phyloP scores from a whole-genome alignment of 208 protist species.

The Phytomonas sp. region DNA sequence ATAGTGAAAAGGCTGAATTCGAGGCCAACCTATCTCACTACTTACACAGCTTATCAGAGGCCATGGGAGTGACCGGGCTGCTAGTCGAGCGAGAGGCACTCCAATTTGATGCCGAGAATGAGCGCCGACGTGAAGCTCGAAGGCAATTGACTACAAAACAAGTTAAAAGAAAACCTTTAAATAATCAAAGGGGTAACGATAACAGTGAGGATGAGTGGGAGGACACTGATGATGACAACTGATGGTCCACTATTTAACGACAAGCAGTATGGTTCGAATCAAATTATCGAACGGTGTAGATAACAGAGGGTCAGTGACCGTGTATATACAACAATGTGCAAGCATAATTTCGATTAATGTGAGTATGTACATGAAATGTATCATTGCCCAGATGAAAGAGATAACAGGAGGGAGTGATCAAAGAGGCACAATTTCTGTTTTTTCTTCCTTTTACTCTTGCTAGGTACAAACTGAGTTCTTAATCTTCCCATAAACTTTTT shows the following conservation, averaged over 20 bases:
- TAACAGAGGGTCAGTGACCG: neutral
- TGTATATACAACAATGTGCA: neutral
- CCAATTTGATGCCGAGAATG: neutral
- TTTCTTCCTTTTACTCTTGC: neutral
- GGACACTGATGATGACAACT: conserved; percentile 9
- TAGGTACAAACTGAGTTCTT: neutral
- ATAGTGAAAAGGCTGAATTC: conserved; percentile 33
- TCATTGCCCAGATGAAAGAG: neutral
- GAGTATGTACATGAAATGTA: neutral
- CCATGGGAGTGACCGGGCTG: conserved; percentile 25
- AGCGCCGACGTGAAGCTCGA: conserved; percentile 11
- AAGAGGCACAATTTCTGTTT: neutral
- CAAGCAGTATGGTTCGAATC: neutral
- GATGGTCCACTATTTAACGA: conserved; percentile 4
- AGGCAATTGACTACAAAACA: neutral
- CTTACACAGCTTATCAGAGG: conserved; percentile 25
- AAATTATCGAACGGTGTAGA: neutral
- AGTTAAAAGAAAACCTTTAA: neutral
- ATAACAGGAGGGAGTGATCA: neutral
- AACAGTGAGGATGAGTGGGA: conserved; percentile 16
- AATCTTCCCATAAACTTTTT: neutral
- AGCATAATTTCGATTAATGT: neutral
- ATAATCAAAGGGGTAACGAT: conserved; percentile 14
- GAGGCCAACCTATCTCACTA: conserved; percentile 29
- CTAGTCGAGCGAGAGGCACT: conserved; percentile 26